phyloP scores from a whole-genome alignment of 345 rosid genomes.

The Acer yangbiense region DNA sequence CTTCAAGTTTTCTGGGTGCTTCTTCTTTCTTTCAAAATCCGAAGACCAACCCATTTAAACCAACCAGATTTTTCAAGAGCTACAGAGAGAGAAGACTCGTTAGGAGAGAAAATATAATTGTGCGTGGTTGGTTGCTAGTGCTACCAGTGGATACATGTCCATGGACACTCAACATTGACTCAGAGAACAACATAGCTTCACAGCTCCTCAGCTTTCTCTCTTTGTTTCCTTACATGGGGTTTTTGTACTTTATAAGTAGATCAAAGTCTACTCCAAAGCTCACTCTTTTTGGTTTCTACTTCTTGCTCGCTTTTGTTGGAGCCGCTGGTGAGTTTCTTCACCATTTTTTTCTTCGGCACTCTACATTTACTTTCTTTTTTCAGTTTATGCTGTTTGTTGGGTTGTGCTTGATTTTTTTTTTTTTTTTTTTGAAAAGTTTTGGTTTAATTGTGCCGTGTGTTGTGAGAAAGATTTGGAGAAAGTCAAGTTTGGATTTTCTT shows the following conservation, averaged over 20 bases:
- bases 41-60: slow-evolving; percentile 11
- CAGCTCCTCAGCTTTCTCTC: slow-evolving; percentile 73
- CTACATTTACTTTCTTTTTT: neutral
- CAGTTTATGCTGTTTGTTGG: neutral
- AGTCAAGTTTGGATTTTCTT: neutral
- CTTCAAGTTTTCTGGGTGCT: slow-evolving; percentile 20
- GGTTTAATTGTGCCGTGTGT: neutral
- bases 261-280: slow-evolving; percentile 84
- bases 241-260: slow-evolving; percentile 86
- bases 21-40: slow-evolving; percentile 25
- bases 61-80: slow-evolving; percentile 17
- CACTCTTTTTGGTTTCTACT: slow-evolving; percentile 91
- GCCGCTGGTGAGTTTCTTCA: slow-evolving; percentile 70
- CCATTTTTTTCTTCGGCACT: neutral
- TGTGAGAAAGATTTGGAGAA: neutral
- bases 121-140: slow-evolving; percentile 52
- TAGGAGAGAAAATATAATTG: slow-evolving; percentile 31
- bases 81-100: slow-evolving; percentile 15
- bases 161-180: slow-evolving; percentile 82
- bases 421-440: neutral
- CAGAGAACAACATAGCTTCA: slow-evolving; percentile 82
- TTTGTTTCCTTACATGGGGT: slow-evolving; percentile 83
- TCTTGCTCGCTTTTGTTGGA: slow-evolving; percentile 88
- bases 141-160: slow-evolving; percentile 89
- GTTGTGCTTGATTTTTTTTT: neutral